These are phyloP conservation scores for Coniferiporia sulphurascens DNA, from an alignment of 1,284 basidiomycete species.

Conservation along the genomic window DNA sequence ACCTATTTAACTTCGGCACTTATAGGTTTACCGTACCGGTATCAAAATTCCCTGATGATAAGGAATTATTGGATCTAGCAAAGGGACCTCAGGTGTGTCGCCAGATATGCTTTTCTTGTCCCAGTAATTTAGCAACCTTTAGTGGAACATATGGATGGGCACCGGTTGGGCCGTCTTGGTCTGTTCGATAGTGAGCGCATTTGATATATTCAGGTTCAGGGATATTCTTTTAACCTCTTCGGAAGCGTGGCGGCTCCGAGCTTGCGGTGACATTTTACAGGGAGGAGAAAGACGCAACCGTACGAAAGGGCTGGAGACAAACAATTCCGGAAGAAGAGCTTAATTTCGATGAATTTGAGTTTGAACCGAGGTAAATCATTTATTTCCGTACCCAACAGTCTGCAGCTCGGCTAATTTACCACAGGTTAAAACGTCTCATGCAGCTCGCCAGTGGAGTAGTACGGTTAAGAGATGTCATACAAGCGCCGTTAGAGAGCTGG, in stretches of 20 bases:
- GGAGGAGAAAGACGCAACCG: neutral
- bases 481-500: constrained; percentile 37
- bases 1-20: neutral
- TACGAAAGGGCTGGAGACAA: neutral
- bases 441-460: neutral
- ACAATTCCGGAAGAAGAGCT: neutral
- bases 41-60: constrained; percentile 2
- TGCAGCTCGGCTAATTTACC: neutral
- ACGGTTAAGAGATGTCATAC: neutral
- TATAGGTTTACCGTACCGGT: neutral
- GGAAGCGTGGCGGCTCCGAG: neutral
- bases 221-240: neutral
- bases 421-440: constrained; percentile 5
- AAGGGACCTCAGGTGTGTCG: neutral
- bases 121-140: neutral
- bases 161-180: constrained; percentile 1
- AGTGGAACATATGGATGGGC: constrained; percentile 16
- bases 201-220: neutral
- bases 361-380: constrained; percentile 3
- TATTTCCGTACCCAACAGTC: neutral
- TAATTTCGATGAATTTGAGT: neutral
- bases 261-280: neutral
- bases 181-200: neutral
- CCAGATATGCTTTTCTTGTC: neutral
- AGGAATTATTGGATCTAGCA: neutral